phyloP scores from a whole-genome alignment of 495 filamentous ascomycete species.

The Venustampulla echinocandica region DNA sequence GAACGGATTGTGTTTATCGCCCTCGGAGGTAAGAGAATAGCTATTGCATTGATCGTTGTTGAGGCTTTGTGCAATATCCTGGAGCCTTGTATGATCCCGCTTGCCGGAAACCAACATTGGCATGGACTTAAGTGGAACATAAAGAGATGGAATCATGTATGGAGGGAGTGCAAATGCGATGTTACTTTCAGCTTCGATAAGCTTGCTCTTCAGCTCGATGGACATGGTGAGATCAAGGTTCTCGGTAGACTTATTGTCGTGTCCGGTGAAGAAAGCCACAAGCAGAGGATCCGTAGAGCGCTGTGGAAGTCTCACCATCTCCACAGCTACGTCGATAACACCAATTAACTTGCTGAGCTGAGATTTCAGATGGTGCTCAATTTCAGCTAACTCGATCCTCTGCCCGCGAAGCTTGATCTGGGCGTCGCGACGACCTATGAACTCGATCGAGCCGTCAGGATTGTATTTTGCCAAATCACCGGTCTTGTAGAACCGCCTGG shows the following conservation, averaged over 20 bases:
- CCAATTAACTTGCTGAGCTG: not conserved
- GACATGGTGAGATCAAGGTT: no score
- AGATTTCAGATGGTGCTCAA: no score
- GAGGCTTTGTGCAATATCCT: not conserved
- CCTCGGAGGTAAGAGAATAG: not conserved
- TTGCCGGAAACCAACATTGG: slow-evolving; percentile 4
- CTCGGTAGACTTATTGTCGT: no score
- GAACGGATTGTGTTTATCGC: not conserved
- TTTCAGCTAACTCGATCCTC: no score
- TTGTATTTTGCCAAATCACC: not conserved
- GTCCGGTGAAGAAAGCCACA: not conserved
- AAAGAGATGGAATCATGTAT: slow-evolving; percentile 24
- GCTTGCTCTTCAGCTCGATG: not conserved
- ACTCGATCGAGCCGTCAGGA: not conserved
- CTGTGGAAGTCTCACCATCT: not conserved
- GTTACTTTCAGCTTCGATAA: not conserved
- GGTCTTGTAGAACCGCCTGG: not conserved
- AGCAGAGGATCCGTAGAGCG: not conserved
- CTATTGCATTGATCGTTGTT: not conserved
- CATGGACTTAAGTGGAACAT: slow-evolving; percentile 11
- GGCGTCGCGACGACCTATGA: not conserved
- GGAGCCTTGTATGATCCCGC: slow-evolving; percentile 1
- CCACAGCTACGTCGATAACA: no score
- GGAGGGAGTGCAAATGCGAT: slow-evolving; percentile 8
- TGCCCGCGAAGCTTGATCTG: not conserved